Conservation (phyloP, 2,329 filamentous ascomycete genomes). For the Phyllosticta citribraziliensis region DNA sequence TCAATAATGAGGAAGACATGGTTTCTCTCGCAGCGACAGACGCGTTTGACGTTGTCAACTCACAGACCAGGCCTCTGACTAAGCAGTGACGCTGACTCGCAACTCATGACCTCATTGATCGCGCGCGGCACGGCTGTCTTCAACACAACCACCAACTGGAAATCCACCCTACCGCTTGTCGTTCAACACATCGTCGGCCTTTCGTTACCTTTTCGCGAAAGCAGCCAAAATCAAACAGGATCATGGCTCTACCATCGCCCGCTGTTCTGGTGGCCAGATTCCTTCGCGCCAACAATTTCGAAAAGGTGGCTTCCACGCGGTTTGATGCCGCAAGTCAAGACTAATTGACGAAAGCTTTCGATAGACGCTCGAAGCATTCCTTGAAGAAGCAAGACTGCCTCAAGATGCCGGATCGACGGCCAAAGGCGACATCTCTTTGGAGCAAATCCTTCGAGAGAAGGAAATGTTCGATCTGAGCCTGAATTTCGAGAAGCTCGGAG, state of each 20-base stretch:
- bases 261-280: constrained; percentile 34
- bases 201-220: background rate
- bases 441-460: constrained; percentile 52
- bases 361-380: constrained; percentile 48
- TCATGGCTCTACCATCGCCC: constrained; percentile 22
- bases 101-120: background rate
- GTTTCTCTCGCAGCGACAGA: background rate
- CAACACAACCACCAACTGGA: background rate
- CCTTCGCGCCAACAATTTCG: constrained; percentile 30
- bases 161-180: background rate
- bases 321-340: constrained; percentile 9
- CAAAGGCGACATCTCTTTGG: constrained; percentile 44
- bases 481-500: constrained; percentile 45
- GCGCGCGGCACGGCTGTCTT: background rate
- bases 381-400: constrained; percentile 46
- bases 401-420: constrained; percentile 36
- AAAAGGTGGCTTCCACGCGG: constrained; percentile 21
- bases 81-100: background rate
- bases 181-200: background rate
- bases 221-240: background rate
- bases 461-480: constrained; percentile 45
- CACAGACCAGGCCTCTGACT: background rate
- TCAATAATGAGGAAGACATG: background rate
- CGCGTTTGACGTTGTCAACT: background rate
- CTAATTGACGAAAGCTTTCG: background rate